phyloP scores from a whole-genome alignment of 306 rosid genomes.

The Alnus glutinosa region DNA sequence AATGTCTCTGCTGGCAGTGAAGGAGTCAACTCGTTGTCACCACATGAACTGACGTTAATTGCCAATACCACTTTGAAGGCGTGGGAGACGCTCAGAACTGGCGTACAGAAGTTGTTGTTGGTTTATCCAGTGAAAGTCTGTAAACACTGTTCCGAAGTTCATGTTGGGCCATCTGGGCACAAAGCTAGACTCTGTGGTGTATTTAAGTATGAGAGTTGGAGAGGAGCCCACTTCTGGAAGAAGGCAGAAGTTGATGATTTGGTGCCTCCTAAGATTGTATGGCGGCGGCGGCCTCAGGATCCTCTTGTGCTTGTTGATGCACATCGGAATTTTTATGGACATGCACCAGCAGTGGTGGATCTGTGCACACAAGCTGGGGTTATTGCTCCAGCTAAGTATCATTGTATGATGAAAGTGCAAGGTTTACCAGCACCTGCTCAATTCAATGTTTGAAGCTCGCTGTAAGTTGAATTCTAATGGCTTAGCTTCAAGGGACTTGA shows the following conservation, averaged over 20 bases:
- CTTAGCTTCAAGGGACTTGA: slow-evolving; percentile 10
- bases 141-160: slow-evolving; percentile 83
- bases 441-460: slow-evolving; percentile 17
- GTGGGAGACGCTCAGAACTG: slow-evolving; percentile 75
- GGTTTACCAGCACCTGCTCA: slow-evolving; percentile 53
- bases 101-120: slow-evolving; percentile 67
- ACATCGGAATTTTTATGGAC: slow-evolving; percentile 70
- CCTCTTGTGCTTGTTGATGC: slow-evolving; percentile 73
- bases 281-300: slow-evolving; percentile 76
- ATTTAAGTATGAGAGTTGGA: slow-evolving; percentile 78
- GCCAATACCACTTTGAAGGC: slow-evolving; percentile 64
- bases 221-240: slow-evolving; percentile 80
- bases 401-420: slow-evolving; percentile 67
- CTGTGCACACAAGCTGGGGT: slow-evolving; percentile 72
- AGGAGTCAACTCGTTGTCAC: slow-evolving; percentile 41
- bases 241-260: slow-evolving; percentile 73
- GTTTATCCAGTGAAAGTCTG: slow-evolving; percentile 84
- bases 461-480: slow-evolving; percentile 13
- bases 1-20: slow-evolving; percentile 26
- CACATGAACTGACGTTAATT: slow-evolving; percentile 41
- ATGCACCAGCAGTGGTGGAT: slow-evolving; percentile 75
- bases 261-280: slow-evolving; percentile 74
- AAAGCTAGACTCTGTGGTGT: slow-evolving; percentile 81
- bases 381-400: slow-evolving; percentile 59
- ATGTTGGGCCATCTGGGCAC: slow-evolving; percentile 88